Conservation (phyloP, 2,329 filamentous ascomycete genomes). For the Ascochyta pisi region DNA sequence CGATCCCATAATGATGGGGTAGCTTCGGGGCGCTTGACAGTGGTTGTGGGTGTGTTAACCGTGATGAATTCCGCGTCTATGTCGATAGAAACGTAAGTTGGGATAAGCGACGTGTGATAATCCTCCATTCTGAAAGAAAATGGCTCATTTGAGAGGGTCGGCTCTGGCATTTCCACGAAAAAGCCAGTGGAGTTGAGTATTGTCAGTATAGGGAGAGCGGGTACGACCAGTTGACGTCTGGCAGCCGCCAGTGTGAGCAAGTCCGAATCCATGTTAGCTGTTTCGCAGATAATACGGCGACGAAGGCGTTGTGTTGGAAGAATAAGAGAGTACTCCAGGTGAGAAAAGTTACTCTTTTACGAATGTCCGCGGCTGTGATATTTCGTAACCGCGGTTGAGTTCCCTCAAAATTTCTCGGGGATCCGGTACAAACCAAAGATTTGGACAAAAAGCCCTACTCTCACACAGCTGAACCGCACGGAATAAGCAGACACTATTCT, state of each 20-base stretch:
- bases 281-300: not conserved
- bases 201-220: not conserved
- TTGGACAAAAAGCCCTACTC: not conserved
- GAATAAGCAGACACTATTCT: not conserved
- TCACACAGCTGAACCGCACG: not conserved
- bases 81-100: too few species aligned
- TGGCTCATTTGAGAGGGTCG: too few species aligned
- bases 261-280: not conserved
- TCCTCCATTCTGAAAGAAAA: too few species aligned
- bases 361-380: not conserved
- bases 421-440: not conserved
- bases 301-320: not conserved
- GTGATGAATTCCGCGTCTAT: too few species aligned
- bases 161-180: too few species aligned
- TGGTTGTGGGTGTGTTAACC: too few species aligned
- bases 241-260: not conserved
- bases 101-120: too few species aligned
- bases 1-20: too few species aligned
- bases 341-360: not conserved
- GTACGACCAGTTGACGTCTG: not conserved
- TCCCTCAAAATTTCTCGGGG: not conserved
- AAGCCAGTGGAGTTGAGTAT: not conserved
- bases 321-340: not conserved
- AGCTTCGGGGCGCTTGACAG: too few species aligned
- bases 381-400: not conserved